Evolutionary conservation across 371 early-diverging fungal species (phyloP).

Genomic region (Mucor irregularis): DNA sequence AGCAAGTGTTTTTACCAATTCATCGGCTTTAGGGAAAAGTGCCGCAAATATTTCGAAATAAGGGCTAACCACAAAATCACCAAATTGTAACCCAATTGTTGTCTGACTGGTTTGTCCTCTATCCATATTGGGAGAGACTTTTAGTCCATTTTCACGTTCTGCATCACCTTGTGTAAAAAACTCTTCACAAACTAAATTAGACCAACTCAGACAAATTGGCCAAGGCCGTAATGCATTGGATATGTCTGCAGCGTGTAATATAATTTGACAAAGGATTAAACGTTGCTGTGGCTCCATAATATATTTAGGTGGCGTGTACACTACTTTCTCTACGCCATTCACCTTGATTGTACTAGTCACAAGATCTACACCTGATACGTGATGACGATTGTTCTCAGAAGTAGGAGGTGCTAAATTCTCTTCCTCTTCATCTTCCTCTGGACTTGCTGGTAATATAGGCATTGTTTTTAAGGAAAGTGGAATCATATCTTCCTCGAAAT

Average conservation of each 20-base stretch:
- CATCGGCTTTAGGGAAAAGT: slow-evolving; percentile 64
- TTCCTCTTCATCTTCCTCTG: slow-evolving; percentile 18
- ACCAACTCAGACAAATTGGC: slow-evolving; percentile 83
- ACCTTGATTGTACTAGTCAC: slow-evolving; percentile 1
- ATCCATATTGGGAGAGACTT: slow-evolving; percentile 89
- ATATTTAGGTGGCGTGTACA: slow-evolving; percentile 22
- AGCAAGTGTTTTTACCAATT: slow-evolving; percentile 34
- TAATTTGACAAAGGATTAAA: slow-evolving; percentile 63
- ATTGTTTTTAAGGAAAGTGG: slow-evolving; percentile 16
- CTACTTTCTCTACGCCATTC: slow-evolving; percentile 4
- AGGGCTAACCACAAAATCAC: slow-evolving; percentile 82
- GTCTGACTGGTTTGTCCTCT: slow-evolving; percentile 70
- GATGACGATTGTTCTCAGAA: neutral
- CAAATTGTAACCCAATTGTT: slow-evolving; percentile 80
- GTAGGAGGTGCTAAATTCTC: no score
- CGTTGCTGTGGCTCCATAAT: slow-evolving; percentile 28
- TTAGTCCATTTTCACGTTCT: slow-evolving; percentile 70
- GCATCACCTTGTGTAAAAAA: slow-evolving; percentile 86
- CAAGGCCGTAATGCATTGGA: slow-evolving; percentile 88
- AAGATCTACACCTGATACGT: slow-evolving; percentile 14
- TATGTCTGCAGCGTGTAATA: slow-evolving; percentile 88
- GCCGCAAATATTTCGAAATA: slow-evolving; percentile 81
- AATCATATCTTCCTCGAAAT: slow-evolving; percentile 29
- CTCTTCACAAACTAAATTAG: slow-evolving; percentile 81
- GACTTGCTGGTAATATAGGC: slow-evolving; percentile 19